Evolutionary conservation across 345 rosid species (phyloP).

Genomic region (Noccaea caerulescens): DNA sequence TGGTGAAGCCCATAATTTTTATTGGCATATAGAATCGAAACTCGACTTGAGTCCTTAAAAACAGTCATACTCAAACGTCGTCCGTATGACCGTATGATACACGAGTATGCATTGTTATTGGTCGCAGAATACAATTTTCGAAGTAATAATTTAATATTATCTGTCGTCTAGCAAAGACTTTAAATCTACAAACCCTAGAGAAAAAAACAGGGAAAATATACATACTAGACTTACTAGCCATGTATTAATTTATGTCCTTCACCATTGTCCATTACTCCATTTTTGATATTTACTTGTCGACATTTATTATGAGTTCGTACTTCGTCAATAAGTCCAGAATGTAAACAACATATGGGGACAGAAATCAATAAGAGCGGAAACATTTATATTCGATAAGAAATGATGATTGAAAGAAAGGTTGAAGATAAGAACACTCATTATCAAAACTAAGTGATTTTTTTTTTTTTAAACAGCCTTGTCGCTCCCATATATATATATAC

Average conservation of each 20-base stretch:
- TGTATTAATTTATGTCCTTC: slow-evolving; percentile 20
- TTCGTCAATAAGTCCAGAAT: slow-evolving; percentile 13
- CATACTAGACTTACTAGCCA: slow-evolving; percentile 30
- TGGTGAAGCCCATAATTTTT: slow-evolving; percentile 13
- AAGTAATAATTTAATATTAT: slow-evolving; percentile 1
- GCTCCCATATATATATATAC: slow-evolving; percentile 4
- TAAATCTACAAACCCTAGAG: slow-evolving; percentile 8
- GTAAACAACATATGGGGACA: slow-evolving; percentile 10
- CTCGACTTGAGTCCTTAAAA: neutral
- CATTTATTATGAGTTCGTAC: slow-evolving; percentile 41
- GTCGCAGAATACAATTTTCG: neutral
- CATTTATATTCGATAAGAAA: neutral
- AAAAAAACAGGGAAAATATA: neutral
- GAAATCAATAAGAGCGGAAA: slow-evolving; percentile 11
- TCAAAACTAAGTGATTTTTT: no score
- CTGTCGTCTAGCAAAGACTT: slow-evolving; percentile 22
- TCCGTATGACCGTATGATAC: slow-evolving; percentile 33
- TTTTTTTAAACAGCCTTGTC: neutral
- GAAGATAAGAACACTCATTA: neutral
- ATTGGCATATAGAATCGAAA: neutral
- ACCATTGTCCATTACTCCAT: slow-evolving; percentile 27
- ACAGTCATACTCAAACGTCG: slow-evolving; percentile 23
- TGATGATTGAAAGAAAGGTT: neutral
- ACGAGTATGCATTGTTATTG: slow-evolving; percentile 2
- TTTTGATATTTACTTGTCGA: slow-evolving; percentile 36